Percentiles rank a stretch among this genome's conserved stretches.
Evolutionary conservation across 257 asterid genomes (phyloP).

Genomic region (Solanum ossicruentum): DNA sequence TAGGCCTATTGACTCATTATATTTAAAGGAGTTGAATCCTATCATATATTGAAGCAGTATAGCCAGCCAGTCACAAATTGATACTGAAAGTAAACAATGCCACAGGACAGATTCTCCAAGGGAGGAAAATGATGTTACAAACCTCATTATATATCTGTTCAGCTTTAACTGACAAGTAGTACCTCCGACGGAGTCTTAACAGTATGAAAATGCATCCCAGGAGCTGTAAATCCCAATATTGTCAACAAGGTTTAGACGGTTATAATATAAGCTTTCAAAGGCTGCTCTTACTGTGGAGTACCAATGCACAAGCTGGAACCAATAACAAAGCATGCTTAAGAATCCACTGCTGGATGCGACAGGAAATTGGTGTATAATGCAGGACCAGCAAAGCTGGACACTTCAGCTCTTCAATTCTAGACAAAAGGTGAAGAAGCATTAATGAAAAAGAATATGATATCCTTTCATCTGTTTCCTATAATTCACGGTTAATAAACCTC

Average conservation of each 20-base stretch:
- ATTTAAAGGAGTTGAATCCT: not conserved
- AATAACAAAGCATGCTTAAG: slow-evolving; percentile 45
- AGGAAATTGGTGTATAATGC: slow-evolving; percentile 50
- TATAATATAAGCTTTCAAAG: slow-evolving; percentile 26
- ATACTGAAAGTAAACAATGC: not conserved
- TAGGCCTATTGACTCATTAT: not conserved
- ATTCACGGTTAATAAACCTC: not conserved
- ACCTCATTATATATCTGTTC: slow-evolving; percentile 78
- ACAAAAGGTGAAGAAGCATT: slow-evolving; percentile 2
- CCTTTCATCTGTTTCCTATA: not conserved
- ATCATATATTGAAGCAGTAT: not conserved
- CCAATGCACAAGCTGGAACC: slow-evolving; percentile 61
- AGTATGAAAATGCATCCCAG: slow-evolving; percentile 48
- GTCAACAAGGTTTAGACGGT: slow-evolving; percentile 41
- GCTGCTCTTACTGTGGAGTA: slow-evolving; percentile 33
- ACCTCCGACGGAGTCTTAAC: slow-evolving; percentile 27
- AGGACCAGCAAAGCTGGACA: slow-evolving; percentile 62
- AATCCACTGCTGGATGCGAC: slow-evolving; percentile 53
- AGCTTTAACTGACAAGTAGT: slow-evolving; percentile 52
- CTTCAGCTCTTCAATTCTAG: slow-evolving; percentile 68
- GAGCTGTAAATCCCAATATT: slow-evolving; percentile 57
- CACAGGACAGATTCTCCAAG: not conserved
- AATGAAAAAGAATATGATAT: not conserved
- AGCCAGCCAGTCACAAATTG: not conserved
- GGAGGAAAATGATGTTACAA: not conserved